A percentile compares a stretch with the other conserved stretches of the same genome.
Conservation (phyloP, 352 stramenopile species). For the Phytopythium litorale region DNA sequence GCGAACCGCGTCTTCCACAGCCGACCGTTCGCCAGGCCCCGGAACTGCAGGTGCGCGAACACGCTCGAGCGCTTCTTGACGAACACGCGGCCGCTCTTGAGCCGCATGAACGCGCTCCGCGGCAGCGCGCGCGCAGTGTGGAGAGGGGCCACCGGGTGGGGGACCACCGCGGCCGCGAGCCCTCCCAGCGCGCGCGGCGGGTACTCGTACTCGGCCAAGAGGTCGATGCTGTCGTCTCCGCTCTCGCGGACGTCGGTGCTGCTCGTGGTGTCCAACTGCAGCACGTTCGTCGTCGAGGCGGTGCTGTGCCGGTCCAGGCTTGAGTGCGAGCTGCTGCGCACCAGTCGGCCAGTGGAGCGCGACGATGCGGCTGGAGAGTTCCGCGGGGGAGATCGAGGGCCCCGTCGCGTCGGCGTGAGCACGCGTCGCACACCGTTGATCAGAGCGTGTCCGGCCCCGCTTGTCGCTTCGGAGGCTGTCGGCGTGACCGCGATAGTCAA, state of each 20-base stretch:
- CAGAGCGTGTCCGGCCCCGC: conserved; percentile 10
- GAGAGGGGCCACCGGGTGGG: not conserved
- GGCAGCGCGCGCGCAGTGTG: not conserved
- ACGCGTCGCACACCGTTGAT: conserved; percentile 18
- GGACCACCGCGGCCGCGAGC: not conserved
- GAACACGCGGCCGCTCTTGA: conserved; percentile 66
- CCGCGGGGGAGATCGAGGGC: not conserved
- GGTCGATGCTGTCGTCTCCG: conserved; percentile 16
- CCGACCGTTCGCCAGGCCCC: conserved; percentile 41
- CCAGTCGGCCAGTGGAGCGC: not conserved
- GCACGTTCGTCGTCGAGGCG: conserved; percentile 23
- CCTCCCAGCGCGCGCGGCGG: not conserved
- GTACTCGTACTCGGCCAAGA: conserved; percentile 1
- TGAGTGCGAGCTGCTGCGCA: conserved; percentile 25
- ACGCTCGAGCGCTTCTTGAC: conserved; percentile 82
- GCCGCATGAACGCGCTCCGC: conserved; percentile 32
- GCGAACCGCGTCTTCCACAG: conserved; percentile 86
- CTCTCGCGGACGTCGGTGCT: conserved; percentile 7
- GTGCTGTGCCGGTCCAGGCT: conserved; percentile 11
- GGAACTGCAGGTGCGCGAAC: conserved; percentile 73
- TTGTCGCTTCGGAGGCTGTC: not conserved
- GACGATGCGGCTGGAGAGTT: not conserved
- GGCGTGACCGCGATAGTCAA: conserved; percentile 20
- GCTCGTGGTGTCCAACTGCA: conserved; percentile 4
- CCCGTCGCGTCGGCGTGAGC: conserved; percentile 27